These are phyloP conservation scores for Cyclaneusma minus DNA, from an alignment of 2,329 filamentous ascomycete species.

Conservation along the genomic window DNA sequence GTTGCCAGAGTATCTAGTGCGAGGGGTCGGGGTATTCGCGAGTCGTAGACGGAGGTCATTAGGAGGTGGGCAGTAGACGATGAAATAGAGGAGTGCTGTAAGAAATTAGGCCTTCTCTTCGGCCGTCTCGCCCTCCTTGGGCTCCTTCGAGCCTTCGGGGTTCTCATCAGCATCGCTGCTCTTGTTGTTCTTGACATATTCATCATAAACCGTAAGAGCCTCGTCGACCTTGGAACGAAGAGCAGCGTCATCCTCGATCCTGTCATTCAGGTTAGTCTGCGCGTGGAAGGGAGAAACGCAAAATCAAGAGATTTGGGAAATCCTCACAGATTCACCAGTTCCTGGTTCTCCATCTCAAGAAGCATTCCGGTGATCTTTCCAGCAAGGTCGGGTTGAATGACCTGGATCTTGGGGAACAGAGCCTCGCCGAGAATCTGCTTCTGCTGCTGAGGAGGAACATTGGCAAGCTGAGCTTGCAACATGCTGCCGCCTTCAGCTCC, in stretches of 20 bases:
- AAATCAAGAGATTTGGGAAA: conserved; percentile 3
- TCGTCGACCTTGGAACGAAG: conserved; percentile 94
- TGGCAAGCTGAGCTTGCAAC: conserved; percentile 41
- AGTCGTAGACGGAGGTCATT: too few relatives aligned
- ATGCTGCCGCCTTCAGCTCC: conserved; percentile 19
- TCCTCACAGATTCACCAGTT: conserved; percentile 90
- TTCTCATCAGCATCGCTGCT: conserved; percentile 16
- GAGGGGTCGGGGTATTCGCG: too few relatives aligned
- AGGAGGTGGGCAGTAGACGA: too few relatives aligned
- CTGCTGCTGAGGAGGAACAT: conserved; percentile 55
- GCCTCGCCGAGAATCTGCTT: conserved; percentile 98
- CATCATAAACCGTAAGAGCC: conserved; percentile 92
- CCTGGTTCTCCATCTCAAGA: conserved; percentile 94
- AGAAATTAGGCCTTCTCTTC: conserved; percentile 35
- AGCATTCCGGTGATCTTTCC: conserved; percentile 99
- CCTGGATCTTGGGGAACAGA: conserved; percentile 96
- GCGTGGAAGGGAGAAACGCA: background rate
- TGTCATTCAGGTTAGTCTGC: conserved; percentile 25
- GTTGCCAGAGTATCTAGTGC: too few relatives aligned
- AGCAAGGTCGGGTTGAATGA: conserved; percentile 84
- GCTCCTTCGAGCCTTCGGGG: conserved; percentile 20
- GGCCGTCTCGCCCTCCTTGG: conserved; percentile 35
- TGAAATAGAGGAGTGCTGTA: conserved; percentile 2
- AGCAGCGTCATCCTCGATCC: conserved; percentile 77
- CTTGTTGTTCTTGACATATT: conserved; percentile 68